phyloP scores from a whole-genome alignment of 2,329 filamentous ascomycete genomes.

The Penicillium freii region DNA sequence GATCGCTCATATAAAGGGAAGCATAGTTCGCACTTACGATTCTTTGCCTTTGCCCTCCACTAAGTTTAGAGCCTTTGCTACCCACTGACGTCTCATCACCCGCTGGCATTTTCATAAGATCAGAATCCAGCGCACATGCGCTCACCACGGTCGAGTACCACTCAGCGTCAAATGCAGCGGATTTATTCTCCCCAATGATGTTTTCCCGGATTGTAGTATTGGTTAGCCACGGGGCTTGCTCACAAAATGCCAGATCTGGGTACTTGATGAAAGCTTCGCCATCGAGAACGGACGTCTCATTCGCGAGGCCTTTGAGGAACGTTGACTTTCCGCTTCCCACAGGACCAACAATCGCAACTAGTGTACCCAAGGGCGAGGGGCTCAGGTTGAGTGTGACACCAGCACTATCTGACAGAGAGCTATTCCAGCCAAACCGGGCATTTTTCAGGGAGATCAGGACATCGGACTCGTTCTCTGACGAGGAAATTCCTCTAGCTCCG shows the following conservation, averaged over 20 bases:
- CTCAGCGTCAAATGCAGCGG: conserved; percentile 9
- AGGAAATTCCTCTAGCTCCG: no score
- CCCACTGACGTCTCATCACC: conserved; percentile 41
- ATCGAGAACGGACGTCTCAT: conserved; percentile 26
- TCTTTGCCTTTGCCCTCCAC: conserved; percentile 48
- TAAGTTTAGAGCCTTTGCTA: conserved; percentile 45
- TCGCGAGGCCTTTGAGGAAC: conserved; percentile 36
- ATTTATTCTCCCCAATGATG: conserved; percentile 24
- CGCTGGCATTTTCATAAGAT: conserved; percentile 28
- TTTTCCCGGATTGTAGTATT: conserved; percentile 32
- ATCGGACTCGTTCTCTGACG: no score
- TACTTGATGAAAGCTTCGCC: conserved; percentile 15
- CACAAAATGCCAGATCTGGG: conserved; percentile 27
- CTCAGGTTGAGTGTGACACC: conserved; percentile 2
- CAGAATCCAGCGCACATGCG: conserved; percentile 27
- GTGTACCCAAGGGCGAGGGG: conserved; percentile 24
- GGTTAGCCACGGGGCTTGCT: conserved; percentile 27
- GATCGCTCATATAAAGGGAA: no score
- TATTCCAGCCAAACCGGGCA: conserved; percentile 11
- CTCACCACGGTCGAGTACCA: conserved; percentile 18
- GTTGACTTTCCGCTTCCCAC: conserved; percentile 52
- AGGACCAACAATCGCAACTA: conserved; percentile 45
- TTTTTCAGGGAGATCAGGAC: conserved; percentile 4
- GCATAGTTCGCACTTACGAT: conserved; percentile 22
- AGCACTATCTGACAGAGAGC: neutral